These are phyloP conservation scores for Peribolospora kevripleyi DNA, from an alignment of 768 basidiomycete species.

Conservation along the genomic window DNA sequence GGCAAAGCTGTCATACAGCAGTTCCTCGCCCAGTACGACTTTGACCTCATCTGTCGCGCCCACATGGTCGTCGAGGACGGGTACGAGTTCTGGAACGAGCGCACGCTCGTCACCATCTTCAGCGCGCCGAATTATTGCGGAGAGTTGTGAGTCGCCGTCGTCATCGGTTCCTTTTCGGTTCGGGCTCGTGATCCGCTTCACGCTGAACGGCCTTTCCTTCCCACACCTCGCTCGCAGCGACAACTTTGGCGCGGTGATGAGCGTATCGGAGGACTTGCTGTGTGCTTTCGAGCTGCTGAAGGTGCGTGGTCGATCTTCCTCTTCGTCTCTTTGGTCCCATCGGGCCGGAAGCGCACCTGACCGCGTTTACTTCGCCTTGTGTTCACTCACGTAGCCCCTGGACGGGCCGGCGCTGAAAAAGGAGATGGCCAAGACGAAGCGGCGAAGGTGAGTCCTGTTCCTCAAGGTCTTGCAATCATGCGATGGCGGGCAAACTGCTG, in stretches of 20 bases:
- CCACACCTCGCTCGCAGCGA: conserved; percentile 24
- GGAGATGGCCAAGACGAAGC: conserved; percentile 95
- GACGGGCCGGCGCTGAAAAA: conserved; percentile 84
- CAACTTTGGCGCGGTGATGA: conserved; percentile 52
- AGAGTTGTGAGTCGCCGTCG: conserved; percentile 32
- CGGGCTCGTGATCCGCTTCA: background rate
- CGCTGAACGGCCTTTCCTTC: conserved; percentile 4
- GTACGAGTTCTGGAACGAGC: conserved; percentile 98
- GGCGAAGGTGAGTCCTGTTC: conserved; percentile 49
- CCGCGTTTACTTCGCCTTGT: background rate
- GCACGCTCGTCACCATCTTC: conserved; percentile 93
- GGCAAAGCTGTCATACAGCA: conserved; percentile 93
- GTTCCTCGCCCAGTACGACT: conserved; percentile 61
- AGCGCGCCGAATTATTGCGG: conserved; percentile 94
- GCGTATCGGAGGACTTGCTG: conserved; percentile 85
- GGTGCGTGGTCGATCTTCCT: background rate
- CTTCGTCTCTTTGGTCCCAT: background rate
- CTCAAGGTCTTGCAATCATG: too few species aligned
- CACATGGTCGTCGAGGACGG: conserved; percentile 98
- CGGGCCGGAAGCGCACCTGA: background rate
- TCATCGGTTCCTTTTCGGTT: background rate
- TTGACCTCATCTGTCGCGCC: conserved; percentile 97
- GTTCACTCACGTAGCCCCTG: conserved; percentile 28
- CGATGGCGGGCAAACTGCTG: too few species aligned
- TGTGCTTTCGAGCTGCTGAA: conserved; percentile 96